Evolutionary conservation across 202 grass and related monocot species (phyloP), one percentile per base, ranked within the genome.

Genomic region (Panicum hallii): DNA sequence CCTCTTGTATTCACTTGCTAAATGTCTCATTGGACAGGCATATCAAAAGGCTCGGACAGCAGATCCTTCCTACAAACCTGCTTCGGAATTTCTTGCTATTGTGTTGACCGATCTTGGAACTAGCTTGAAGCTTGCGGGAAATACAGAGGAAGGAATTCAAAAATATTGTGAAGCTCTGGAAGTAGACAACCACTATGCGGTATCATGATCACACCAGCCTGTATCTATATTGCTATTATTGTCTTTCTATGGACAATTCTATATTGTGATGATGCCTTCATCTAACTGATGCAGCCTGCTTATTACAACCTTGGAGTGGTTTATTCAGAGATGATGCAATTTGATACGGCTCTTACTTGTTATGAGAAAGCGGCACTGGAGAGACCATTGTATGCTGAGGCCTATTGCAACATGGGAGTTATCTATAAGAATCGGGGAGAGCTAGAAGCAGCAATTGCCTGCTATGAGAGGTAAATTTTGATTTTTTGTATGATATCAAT

Each of bases 281-380:
- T 68, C 66, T 91, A 45, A 60, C 75, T 53, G 38, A 47, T 79
- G 82, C 84, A 99, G 93, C 97, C 97, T 75, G 97, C 93, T 82
- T 99, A 99, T 89, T 99, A 99, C 91, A 99, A 99, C 81, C 93
- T 99, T 43, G 97, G 97, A 20, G 97, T 99, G 28, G 93, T 99
- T 74, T 99, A 97, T 88, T 99, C 97, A 5, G 97, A 99, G 86
- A 94, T 99, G 97, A 75, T 93, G 87, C 97, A 99, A 81, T 99
- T 94, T 88, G 97, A 99, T 53, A 77, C 88, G 69, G 97, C 97
- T 82, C 97, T 97, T 85, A 97, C 72, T 86, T 99, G 93, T 84
- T 99, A 99, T 4, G 96, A 99, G 81, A 99, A 99, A 89, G 93
- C 97, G 88, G 91, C 90, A 76, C 61, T 99, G 30, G 97, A 94